These are phyloP conservation scores for Malassezia dermatis DNA, from an alignment of 1,284 basidiomycete species.

Conservation along the genomic window DNA sequence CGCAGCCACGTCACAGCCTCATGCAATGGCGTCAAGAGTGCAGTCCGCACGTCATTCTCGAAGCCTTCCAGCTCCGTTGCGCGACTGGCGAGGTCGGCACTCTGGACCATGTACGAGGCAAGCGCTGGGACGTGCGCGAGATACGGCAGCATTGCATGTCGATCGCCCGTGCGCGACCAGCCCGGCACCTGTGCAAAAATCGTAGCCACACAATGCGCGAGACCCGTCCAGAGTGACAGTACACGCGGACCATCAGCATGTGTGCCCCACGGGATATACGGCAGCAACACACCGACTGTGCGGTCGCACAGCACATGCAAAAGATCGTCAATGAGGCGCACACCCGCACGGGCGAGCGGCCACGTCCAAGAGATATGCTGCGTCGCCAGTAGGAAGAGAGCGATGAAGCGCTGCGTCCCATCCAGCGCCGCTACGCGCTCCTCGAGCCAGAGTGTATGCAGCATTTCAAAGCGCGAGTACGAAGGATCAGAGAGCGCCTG, in stretches of 20 bases:
- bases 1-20: constrained; percentile 39
- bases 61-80: background rate
- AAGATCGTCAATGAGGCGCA: constrained; percentile 38
- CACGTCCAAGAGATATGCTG: background rate
- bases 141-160: constrained; percentile 40
- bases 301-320: constrained; percentile 39
- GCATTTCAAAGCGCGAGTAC: constrained; percentile 12
- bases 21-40: constrained; percentile 34
- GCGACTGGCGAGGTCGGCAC: constrained; percentile 20
- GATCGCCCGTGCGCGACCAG: constrained; percentile 31
- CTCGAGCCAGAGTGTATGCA: constrained; percentile 8
- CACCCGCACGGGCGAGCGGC: constrained; percentile 31
- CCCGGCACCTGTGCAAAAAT: constrained; percentile 39
- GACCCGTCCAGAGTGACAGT: constrained; percentile 33
- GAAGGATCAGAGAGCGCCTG: background rate
- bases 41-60: constrained; percentile 10
- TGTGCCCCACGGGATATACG: constrained; percentile 25
- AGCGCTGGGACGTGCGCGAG: constrained; percentile 43
- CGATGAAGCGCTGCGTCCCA: constrained; percentile 2
- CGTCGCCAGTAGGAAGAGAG: background rate
- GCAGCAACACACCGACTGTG: constrained; percentile 36
- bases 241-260: constrained; percentile 6
- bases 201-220: constrained; percentile 32
- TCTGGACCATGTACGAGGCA: constrained; percentile 40
- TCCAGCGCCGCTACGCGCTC: background rate